Percentiles rank a stretch among this genome's conserved stretches.
Evolutionary conservation across 495 filamentous ascomycete genomes (phyloP).

Genomic region (Penicillium coffeae): DNA sequence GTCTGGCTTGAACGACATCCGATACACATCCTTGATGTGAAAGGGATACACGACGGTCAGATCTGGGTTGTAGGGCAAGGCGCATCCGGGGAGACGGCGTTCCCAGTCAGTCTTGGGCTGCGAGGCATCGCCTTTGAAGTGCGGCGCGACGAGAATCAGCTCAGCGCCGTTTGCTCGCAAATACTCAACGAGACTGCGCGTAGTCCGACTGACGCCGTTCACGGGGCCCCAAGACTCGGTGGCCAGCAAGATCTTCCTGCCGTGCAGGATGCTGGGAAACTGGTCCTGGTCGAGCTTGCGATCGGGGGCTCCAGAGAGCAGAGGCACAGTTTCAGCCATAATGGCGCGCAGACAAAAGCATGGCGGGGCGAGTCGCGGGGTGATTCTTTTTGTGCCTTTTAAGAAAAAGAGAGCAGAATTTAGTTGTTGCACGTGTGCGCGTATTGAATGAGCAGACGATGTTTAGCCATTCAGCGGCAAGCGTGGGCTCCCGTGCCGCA

Average conservation of each 20-base stretch:
- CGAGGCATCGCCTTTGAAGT: conserved; percentile 27
- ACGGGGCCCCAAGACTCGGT: conserved; percentile 64
- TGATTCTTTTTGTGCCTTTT: too few species aligned
- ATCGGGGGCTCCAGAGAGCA: conserved; percentile 4
- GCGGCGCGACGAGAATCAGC: conserved; percentile 56
- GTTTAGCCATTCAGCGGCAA: too few species aligned
- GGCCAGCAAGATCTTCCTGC: conserved; percentile 55
- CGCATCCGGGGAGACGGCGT: conserved; percentile 53
- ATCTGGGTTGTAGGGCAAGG: conserved; percentile 62
- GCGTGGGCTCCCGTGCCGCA: too few species aligned
- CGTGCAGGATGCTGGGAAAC: conserved; percentile 47
- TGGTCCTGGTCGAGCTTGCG: conserved; percentile 6
- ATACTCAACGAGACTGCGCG: conserved; percentile 58
- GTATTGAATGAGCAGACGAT: too few species aligned
- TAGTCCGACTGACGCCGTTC: conserved; percentile 63
- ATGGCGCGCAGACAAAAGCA: conserved; percentile 1
- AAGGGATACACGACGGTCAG: conserved; percentile 61
- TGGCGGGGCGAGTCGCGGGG: too few species aligned
- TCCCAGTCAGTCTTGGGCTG: conserved; percentile 26
- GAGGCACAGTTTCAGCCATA: conserved; percentile 16
- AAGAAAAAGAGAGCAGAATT: background rate
- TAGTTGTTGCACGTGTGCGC: conserved; percentile 1
- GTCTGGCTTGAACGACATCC: conserved; percentile 50
- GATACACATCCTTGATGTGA: conserved; percentile 50
- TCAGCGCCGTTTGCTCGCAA: conserved; percentile 52